Conservation (phyloP, 2,329 filamentous ascomycete genomes). For the Thielaviopsis musarum region DNA sequence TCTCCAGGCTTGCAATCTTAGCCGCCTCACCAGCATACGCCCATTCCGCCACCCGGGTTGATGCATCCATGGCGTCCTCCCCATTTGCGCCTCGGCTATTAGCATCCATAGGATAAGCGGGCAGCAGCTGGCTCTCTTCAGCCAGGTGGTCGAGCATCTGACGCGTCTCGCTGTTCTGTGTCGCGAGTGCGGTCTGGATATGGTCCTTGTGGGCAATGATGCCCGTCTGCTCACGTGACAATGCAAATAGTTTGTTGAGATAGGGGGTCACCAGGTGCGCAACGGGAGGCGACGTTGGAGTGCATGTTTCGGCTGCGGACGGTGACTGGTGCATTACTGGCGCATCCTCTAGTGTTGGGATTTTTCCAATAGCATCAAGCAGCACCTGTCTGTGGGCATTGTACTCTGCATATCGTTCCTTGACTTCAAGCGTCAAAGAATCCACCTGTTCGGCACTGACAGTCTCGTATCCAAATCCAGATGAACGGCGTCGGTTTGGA, state of each 20-base stretch:
- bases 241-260: constrained; percentile 32
- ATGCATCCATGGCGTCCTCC: constrained; percentile 15
- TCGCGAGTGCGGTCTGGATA: constrained; percentile 31
- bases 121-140: constrained; percentile 46
- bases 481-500: not conserved
- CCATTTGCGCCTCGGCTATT: constrained; percentile 29
- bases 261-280: constrained; percentile 38
- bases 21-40: constrained; percentile 42
- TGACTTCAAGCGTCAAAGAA: constrained; percentile 23
- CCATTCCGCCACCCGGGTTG: constrained; percentile 36
- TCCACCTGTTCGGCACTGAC: constrained; percentile 11
- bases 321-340: not conserved
- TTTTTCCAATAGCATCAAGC: constrained; percentile 2
- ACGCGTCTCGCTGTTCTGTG: constrained; percentile 32
- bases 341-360: constrained; percentile 8
- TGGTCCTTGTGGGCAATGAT: constrained; percentile 42
- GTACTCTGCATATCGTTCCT: constrained; percentile 37
- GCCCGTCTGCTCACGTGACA: constrained; percentile 39
- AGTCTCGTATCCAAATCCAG: constrained; percentile 7
- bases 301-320: constrained; percentile 8
- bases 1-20: constrained; percentile 40
- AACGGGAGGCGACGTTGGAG: constrained; percentile 13
- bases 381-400: constrained; percentile 31
- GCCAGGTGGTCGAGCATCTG: constrained; percentile 36
- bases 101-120: constrained; percentile 29